Evolutionary conservation across 2,329 filamentous ascomycete genomes (phyloP).

Genomic region (Fonsecaea monophora): DNA sequence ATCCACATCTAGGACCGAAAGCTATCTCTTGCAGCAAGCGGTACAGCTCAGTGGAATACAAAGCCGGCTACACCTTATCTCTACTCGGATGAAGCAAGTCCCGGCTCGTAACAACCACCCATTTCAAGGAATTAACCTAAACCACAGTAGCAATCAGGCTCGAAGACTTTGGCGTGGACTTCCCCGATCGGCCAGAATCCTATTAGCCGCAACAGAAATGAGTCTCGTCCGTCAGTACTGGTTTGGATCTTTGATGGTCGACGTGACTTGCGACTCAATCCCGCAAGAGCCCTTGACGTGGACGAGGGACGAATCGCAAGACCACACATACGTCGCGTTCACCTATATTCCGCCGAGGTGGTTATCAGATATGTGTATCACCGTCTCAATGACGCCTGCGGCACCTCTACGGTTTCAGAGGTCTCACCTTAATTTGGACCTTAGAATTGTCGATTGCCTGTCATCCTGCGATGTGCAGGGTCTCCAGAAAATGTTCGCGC

Average conservation of each 20-base stretch:
- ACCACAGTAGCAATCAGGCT: neutral
- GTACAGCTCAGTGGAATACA: constrained; percentile 4
- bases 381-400: neutral
- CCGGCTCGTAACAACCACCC: neutral
- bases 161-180: neutral
- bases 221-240: neutral
- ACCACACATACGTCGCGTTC: neutral
- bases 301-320: neutral
- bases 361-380: neutral
- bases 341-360: neutral
- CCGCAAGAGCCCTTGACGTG: neutral
- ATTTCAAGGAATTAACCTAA: neutral
- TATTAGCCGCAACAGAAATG: neutral
- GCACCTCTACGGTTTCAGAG: neutral
- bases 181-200: neutral
- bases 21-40: neutral
- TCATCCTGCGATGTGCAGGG: neutral
- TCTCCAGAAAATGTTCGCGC: neutral
- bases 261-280: neutral
- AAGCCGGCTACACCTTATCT: neutral
- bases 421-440: neutral
- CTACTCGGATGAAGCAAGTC: neutral
- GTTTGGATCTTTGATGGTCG: neutral
- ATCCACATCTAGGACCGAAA: neutral
- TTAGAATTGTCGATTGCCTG: neutral